Conservation (phyloP, 495 filamentous ascomycete species). For the Podospora pseudoanserina region DNA sequence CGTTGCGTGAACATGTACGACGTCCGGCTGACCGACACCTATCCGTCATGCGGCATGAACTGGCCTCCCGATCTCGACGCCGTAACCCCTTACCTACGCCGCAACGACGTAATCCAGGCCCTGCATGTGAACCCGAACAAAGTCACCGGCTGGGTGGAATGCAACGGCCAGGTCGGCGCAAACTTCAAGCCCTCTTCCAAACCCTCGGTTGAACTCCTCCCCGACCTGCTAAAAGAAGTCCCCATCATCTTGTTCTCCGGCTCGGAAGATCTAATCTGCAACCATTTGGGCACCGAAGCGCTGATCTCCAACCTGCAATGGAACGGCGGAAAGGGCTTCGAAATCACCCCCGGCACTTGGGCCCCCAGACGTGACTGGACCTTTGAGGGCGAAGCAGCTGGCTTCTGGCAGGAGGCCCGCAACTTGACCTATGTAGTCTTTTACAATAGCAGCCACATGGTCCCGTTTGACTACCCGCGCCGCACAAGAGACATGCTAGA, state of each 20-base stretch:
- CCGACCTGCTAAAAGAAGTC: conserved; percentile 69
- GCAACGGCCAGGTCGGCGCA: conserved; percentile 67
- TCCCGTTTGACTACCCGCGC: conserved; percentile 87
- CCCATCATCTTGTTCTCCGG: conserved; percentile 86
- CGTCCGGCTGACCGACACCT: conserved; percentile 70
- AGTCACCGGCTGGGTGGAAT: conserved; percentile 86
- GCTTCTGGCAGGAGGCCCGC: conserved; percentile 88
- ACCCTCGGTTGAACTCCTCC: conserved; percentile 72
- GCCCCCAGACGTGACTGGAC: conserved; percentile 90
- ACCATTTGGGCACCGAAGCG: conserved; percentile 90
- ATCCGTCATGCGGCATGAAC: conserved; percentile 83
- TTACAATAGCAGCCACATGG: conserved; percentile 96
- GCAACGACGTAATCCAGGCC: conserved; percentile 71
- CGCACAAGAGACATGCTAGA: conserved; percentile 94
- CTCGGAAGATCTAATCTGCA: conserved; percentile 92
- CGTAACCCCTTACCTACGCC: conserved; percentile 80
- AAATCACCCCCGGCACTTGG: conserved; percentile 83
- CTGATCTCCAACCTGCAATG: conserved; percentile 89
- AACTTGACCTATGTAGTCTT: conserved; percentile 95
- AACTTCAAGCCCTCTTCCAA: conserved; percentile 64
- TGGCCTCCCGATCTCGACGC: conserved; percentile 83
- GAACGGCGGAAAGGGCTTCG: conserved; percentile 87
- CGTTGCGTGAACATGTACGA: conserved; percentile 93
- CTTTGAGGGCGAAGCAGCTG: conserved; percentile 86
- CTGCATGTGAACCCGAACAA: conserved; percentile 81